Evolutionary conservation across 257 asterid genomes (phyloP).

Genomic region (Schizonepeta tenuifolia): DNA sequence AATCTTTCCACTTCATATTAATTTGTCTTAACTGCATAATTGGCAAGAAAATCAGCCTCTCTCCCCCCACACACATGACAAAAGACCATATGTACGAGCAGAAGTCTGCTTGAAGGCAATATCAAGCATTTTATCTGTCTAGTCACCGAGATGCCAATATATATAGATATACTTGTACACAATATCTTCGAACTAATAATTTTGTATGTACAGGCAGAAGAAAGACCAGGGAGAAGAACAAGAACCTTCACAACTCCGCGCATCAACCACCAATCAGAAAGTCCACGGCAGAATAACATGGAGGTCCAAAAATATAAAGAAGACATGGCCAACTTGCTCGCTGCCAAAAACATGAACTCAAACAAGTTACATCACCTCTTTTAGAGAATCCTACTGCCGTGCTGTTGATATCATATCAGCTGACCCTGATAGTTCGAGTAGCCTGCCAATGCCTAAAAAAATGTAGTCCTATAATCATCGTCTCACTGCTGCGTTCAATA

Average conservation of each 20-base stretch:
- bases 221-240: not conserved
- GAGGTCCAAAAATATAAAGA: not conserved
- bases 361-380: not conserved
- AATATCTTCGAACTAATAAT: conserved; percentile 14
- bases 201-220: conserved; percentile 17
- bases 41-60: no score
- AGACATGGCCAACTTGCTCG: not conserved
- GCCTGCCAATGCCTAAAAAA: not conserved
- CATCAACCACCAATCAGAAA: not conserved
- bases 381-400: not conserved
- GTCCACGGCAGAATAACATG: not conserved
- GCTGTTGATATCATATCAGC: not conserved
- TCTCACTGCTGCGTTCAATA: not conserved
- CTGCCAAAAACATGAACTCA: not conserved
- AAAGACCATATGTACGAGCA: no score
- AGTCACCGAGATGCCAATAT: not conserved
- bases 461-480: not conserved
- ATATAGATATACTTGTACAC: conserved; percentile 23
- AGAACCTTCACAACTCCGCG: conserved; percentile 10
- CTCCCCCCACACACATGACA: no score
- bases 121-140: no score
- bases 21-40: no score
- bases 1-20: no score
- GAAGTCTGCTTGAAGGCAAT: no score
- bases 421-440: not conserved